Base-by-base conservation (phyloP, 1,284 basidiomycete species). In the Rhodofomes roseus region DNA sequence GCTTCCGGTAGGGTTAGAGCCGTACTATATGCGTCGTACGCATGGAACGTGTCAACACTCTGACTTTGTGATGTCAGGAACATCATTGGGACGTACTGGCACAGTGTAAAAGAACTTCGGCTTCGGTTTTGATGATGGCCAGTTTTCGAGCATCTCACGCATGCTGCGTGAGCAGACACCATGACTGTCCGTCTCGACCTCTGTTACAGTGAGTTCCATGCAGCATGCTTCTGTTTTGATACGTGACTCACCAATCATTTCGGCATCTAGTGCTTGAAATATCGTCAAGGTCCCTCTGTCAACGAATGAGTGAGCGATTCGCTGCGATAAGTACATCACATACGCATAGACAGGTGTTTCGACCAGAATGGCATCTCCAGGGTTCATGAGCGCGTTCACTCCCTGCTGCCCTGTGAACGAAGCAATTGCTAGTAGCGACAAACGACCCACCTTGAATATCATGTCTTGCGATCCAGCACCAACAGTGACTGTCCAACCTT, bases 271-370 rank as follows among this genome's bases (percentile, higher is more conserved):
- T 18, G 74, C 71, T 48, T 79, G 73, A 65, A 92, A 84, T 64
- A 89, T 80, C 1, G 87, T 84, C 55, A 89, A 77, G 40, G 87
- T 81, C 37, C 86, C 87, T 43, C 87, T 89, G 63, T 46, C 25
- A 20, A 20, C 9, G 6, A n/a, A 34, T 27, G 31, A 34, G 58
- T 52, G 60, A 55, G 57, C n/a, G 1, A 23, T 20, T 5, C 41
- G n/a, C n/a, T 48, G 20, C 22, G 23, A 22, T 16, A n/a, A 41
- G 40, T 2, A 14, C 18, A 57, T 50, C n/a, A 18, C 85, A 65
- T 67, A 90, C 88, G 92, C 87, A 73, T 97, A 97, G 27, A 90
- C 86, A 1, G 95, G 95, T 1, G 87, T 85, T 71, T 98, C 95
- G 40, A 96, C 81, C 41, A 97, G 78, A 34, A 96, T 79, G 9